Evolutionary conservation across 2,329 filamentous ascomycete species (phyloP), one percentile per base, ranked within the genome.

Genomic region (Aspergillus neoniger): DNA sequence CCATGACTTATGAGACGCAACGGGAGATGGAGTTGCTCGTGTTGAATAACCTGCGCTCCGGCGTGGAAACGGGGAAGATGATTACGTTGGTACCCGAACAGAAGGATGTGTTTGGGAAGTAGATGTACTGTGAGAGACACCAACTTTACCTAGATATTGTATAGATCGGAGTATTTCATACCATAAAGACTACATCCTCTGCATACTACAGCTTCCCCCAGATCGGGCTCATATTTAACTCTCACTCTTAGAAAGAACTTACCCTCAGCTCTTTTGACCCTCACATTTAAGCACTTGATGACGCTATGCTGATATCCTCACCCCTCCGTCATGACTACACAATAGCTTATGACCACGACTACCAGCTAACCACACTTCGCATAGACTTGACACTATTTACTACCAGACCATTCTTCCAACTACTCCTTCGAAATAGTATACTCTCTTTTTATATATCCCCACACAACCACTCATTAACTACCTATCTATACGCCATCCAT

Each of bases 51-150:
- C 63, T 88, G 70, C 81, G 81, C 68, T 80, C 76, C 32, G 85
- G 82, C 5, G 78, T 88, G 41, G 81, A 86, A 67, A 80, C 82
- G 60, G 84, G 83, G 4, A 80, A 80, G 61, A 72, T 88, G 70
- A 73, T 87, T 59, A 88, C 86, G n/a, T 80, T 83, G 62, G 82
- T 88, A 43, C 80, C 83, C 4, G 86, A 87, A 73, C 86, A 88
- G 77, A 84, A 82, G 70, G 75, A 75, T 61, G 60, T 48, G n/a
- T 63, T 41, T 19, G 30, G 30, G 6, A 38, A 44, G 60, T 65
- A 66, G 60, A 21, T 21, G 28, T 30, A 4, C 15, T 43, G 4
- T 12, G 41, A 44, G 4, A 14, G 41, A 23, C 2, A 23, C 14
- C 14, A 14, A 32, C 2, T 3, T 21, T 19, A 21, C 14, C 19